Conservation (phyloP, 108 stramenopile species). For the Cylindrotheca closterium region DNA sequence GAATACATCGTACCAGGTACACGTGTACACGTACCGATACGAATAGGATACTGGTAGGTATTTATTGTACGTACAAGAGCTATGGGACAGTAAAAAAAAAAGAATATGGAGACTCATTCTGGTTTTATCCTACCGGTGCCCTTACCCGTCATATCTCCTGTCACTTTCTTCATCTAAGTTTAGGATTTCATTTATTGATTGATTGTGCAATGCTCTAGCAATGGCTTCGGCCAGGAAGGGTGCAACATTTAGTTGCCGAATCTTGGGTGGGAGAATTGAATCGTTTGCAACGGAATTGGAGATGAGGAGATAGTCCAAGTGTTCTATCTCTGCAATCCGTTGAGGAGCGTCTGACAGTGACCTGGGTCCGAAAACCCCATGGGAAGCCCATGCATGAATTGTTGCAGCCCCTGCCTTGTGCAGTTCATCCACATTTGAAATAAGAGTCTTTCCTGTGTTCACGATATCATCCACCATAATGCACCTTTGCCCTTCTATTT, state of each 20-base stretch:
- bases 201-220: slow-evolving; percentile 72
- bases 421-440: slow-evolving; percentile 52
- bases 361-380: slow-evolving; percentile 73
- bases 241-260: slow-evolving; percentile 81
- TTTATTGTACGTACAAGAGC: too few species aligned
- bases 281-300: slow-evolving; percentile 70
- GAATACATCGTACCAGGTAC: too few species aligned
- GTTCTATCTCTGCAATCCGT: slow-evolving; percentile 55
- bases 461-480: slow-evolving; percentile 91
- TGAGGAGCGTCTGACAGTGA: slow-evolving; percentile 46
- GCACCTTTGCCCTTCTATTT: slow-evolving; percentile 76
- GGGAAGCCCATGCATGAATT: slow-evolving; percentile 88
- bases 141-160: slow-evolving; percentile 57
- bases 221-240: slow-evolving; percentile 89
- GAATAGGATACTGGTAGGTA: too few species aligned
- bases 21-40: too few species aligned
- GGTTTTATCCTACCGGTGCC: too few species aligned
- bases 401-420: slow-evolving; percentile 62
- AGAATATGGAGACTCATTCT: too few species aligned
- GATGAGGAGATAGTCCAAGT: slow-evolving; percentile 76
- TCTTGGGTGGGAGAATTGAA: slow-evolving; percentile 54
- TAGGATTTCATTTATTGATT: slow-evolving; percentile 74
- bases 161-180: slow-evolving; percentile 48
- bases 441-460: slow-evolving; percentile 77
- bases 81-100: too few species aligned